A percentile compares a stretch with the other conserved stretches of the same genome.
Evolutionary conservation across 1,139 yeast genomes (phyloP).

Genomic region (Sugiyamaella japonica): DNA sequence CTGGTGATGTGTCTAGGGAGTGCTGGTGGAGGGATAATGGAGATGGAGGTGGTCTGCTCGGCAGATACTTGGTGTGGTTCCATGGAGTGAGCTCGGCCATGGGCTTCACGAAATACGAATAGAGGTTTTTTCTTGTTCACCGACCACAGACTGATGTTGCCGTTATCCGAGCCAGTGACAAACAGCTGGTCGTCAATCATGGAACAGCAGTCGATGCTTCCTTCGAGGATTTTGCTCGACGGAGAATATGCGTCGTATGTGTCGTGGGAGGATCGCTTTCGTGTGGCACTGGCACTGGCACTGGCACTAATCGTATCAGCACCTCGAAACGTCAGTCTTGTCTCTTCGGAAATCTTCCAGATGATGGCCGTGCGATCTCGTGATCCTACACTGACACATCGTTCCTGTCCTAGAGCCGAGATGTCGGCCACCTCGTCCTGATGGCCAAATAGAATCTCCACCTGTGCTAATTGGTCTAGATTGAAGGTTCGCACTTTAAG

Average conservation of each 20-base stretch:
- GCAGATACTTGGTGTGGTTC: conserved; percentile 62
- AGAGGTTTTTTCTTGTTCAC: conserved; percentile 86
- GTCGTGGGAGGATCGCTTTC: conserved; percentile 7
- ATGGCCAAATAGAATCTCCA: conserved; percentile 91
- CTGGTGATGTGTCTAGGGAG: conserved; percentile 88
- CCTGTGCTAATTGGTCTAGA: conserved; percentile 80
- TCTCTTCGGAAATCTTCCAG: conserved; percentile 96
- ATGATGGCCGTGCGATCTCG: conserved; percentile 93
- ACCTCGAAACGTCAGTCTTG: conserved; percentile 89
- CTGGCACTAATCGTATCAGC: conserved; percentile 52
- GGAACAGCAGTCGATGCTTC: conserved; percentile 84
- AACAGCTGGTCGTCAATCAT: conserved; percentile 93
- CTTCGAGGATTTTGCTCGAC: conserved; percentile 53
- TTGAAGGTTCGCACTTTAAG: conserved; percentile 85
- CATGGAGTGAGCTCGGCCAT: conserved; percentile 65
- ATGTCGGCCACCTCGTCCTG: conserved; percentile 86
- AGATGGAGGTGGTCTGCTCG: conserved; percentile 27
- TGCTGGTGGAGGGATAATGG: conserved; percentile 58
- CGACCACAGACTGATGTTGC: conserved; percentile 85
- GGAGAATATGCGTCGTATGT: conserved; percentile 10
- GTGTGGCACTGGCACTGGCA: conserved; percentile 24
- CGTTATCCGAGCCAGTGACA: conserved; percentile 94
- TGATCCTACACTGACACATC: conserved; percentile 94
- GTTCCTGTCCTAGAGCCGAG: conserved; percentile 75
- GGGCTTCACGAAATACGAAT: conserved; percentile 65